Conservation (phyloP, 2,329 filamentous ascomycete species). For the Sphaerulina vaccinii region DNA sequence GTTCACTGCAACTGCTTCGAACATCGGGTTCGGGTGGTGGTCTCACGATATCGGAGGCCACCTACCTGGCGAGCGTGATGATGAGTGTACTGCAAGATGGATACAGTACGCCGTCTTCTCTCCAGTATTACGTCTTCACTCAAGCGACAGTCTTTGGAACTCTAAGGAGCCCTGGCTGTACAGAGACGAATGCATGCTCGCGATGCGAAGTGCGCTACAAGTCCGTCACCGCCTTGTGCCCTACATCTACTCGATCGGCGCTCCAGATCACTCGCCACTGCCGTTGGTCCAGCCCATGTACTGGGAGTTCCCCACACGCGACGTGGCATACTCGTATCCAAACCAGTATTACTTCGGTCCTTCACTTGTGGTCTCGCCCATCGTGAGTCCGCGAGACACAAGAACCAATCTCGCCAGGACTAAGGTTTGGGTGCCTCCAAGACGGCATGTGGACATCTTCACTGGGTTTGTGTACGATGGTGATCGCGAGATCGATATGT, state of each 20-base stretch:
- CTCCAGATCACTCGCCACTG: constrained; percentile 40
- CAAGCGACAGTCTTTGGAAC: constrained; percentile 57
- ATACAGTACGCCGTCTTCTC: constrained; percentile 62
- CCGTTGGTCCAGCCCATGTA: constrained; percentile 63
- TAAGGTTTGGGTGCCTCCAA: constrained; percentile 57
- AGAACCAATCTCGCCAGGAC: constrained; percentile 50
- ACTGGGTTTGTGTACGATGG: constrained; percentile 59
- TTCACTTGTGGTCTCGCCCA: constrained; percentile 56
- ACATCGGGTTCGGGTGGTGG: constrained; percentile 69
- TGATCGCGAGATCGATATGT: constrained; percentile 52
- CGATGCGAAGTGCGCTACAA: constrained; percentile 52
- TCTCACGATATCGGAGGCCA: constrained; percentile 68
- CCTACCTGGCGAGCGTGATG: constrained; percentile 55
- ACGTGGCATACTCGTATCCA: constrained; percentile 56
- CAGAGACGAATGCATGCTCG: constrained; percentile 11
- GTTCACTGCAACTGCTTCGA: constrained; percentile 65
- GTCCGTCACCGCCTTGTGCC: constrained; percentile 60
- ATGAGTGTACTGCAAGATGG: constrained; percentile 61
- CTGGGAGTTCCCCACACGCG: constrained; percentile 55
- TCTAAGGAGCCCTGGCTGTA: constrained; percentile 61
- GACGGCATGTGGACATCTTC: constrained; percentile 58
- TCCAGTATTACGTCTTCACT: constrained; percentile 62
- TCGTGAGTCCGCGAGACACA: constrained; percentile 52
- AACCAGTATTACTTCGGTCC: constrained; percentile 62
- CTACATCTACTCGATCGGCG: constrained; percentile 60